Conservation (phyloP, 306 rosid genomes). For the Quercus mongolica region DNA sequence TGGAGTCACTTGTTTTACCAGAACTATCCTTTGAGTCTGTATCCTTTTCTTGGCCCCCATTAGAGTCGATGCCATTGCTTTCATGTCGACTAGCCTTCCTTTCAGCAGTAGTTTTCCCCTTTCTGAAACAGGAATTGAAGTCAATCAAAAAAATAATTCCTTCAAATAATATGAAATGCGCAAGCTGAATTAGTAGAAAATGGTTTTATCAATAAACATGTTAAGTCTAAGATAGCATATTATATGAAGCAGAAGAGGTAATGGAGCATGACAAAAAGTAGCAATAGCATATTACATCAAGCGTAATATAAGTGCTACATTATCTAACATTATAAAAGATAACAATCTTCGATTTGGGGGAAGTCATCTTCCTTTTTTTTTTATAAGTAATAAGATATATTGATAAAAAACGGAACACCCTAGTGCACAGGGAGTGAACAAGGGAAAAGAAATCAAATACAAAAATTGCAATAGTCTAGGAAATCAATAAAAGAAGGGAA, state of each 20-base stretch:
- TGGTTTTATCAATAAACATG: not conserved
- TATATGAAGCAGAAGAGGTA: not conserved
- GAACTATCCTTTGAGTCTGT: slow-evolving; percentile 37
- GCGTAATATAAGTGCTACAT: too few species aligned
- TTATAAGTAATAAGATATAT: too few species aligned
- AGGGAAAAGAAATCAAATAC: too few species aligned
- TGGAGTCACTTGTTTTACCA: slow-evolving; percentile 13
- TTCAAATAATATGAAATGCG: not conserved
- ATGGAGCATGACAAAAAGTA: not conserved
- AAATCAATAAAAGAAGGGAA: too few species aligned
- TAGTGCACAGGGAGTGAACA: too few species aligned
- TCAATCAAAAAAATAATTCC: not conserved
- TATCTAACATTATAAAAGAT: too few species aligned
- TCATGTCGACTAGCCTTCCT: slow-evolving; percentile 11
- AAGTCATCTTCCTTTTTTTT: too few species aligned
- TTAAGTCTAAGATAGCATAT: too few species aligned
- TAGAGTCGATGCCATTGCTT: slow-evolving; percentile 7
- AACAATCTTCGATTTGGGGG: too few species aligned
- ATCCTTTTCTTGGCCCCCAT: slow-evolving; percentile 26
- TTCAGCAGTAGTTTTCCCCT: slow-evolving; percentile 14
- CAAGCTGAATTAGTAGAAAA: slow-evolving; percentile 1
- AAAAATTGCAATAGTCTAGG: too few species aligned
- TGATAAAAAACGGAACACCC: too few species aligned
- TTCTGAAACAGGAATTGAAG: slow-evolving; percentile 20
- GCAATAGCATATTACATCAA: not conserved